Percentiles rank a stretch among this genome's conserved stretches.
phyloP scores from a whole-genome alignment of 257 asterid species.

The Capsicum chinense region DNA sequence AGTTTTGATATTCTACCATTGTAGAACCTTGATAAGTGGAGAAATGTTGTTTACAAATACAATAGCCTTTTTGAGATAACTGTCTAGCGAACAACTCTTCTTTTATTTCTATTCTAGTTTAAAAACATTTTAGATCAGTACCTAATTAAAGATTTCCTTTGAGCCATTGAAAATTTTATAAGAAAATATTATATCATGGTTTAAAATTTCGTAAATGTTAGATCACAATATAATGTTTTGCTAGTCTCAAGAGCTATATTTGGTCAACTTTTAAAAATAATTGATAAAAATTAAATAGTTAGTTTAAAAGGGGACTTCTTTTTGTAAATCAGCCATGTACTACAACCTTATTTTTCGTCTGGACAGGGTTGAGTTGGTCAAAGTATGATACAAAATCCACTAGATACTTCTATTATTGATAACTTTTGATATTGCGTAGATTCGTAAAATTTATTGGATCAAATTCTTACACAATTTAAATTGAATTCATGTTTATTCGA shows the following conservation, averaged over 20 bases:
- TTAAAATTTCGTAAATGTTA: too few species aligned
- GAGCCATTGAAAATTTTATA: too few species aligned
- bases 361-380: neutral
- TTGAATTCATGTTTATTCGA: too few species aligned
- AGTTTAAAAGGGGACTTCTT: too few species aligned
- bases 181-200: neutral
- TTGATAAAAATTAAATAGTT: too few species aligned
- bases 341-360: neutral
- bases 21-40: neutral
- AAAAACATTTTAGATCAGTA: too few species aligned
- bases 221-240: neutral
- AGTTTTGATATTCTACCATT: neutral
- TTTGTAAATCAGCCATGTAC: neutral
- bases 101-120: too few species aligned
- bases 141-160: too few species aligned
- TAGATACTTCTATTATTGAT: neutral
- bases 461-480: too few species aligned
- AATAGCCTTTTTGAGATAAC: neutral
- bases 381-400: neutral
- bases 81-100: neutral
- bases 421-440: neutral
- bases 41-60: neutral
- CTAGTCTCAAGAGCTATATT: too few species aligned
- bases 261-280: too few species aligned
- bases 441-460: too few species aligned